Base-by-base conservation (phyloP, 371 early-diverging fungal genomes). In the Apophysomyces trapeziformis region DNA sequence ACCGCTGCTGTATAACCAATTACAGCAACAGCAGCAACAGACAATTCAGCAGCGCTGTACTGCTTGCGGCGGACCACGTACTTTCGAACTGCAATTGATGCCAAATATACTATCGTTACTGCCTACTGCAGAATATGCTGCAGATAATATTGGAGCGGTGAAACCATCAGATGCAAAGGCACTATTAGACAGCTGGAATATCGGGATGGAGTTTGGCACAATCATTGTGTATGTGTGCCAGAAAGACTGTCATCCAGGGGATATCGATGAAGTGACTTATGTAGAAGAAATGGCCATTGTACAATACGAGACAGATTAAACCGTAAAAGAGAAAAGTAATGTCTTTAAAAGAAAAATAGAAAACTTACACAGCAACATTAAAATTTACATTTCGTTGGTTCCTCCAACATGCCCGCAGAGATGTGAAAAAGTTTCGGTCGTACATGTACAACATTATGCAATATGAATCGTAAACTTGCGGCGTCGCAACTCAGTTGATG, bases 171-270 rank as follows among this genome's bases (percentile, higher is more conserved):
- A 72, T 63, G 76, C 68, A 37, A 70, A 68, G 56, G 60, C 68
- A 26, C 60, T 69, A 32, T 76, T 85, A 18, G 82, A 87, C 57
- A 76, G 79, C 57, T 82, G 90, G 77, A 86, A 87, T 68, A 71
- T 84, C 43, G 98, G 98, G 11, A 89, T 96, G 90, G 98, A 97
- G 67, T 97, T 93, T 83, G 97, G 97, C 16, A 95, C 97, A 0
- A 76, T 96, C 13, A 64, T 96, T 69, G 85, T 93, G 4, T 97
- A 87, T 73, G 87, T 89, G 5, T 97, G 97, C 69, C 82, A 79
- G 50, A 84, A 84, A 16, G 94, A 97, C 75, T 97, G 97, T 69
- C 85, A 79, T 65, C 84, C 66, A 65, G 70, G 56, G 36, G 57
- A 67, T 38, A 68, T 74, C 46, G 74, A 75, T 37, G 68, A 64